Evolutionary conservation across 495 filamentous ascomycete species (phyloP), one percentile per base, ranked within the genome.

Genomic region (Neurospora sp.): DNA sequence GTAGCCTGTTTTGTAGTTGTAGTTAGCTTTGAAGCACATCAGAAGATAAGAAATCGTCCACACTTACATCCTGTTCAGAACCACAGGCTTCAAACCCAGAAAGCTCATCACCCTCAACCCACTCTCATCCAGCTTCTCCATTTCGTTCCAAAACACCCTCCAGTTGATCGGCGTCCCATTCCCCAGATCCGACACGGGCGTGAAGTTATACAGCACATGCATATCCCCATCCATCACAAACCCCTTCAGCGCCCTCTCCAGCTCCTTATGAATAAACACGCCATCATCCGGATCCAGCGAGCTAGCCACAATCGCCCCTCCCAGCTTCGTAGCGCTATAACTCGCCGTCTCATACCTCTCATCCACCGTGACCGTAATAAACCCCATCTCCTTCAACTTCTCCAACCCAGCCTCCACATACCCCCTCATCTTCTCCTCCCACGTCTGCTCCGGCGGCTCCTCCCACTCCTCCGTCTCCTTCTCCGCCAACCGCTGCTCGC

Each of bases 181-280:
- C 12, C 80, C 82, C 42, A 88, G 82, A 46, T 85, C 83, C n/a
- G 87, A 84, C 12, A 94, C 85, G 1, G 93, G 93, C 0, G 93
- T 94, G 74, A 95, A 94, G 74, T 89, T 90, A 79, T 95, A 96
- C 70, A 94, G 87, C 44, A 94, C 86, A 77, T 96, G 93, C 90
- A 96, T 91, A 69, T 96, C 93, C 20, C 91, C 91, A 77, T 94
- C 92, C 87, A 96, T 89, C 20, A 94, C 93, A 73, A 96, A 96
- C 7, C 90, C 91, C 69, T 88, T 84, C 4, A 95, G 79, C 1
- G 93, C 91, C 74, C 86, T 85, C 73, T 85, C 85, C 72, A 95
- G 83, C 76, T 95, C 93, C 69, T 87, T 84, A 75, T 94, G 84
- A 9, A 95, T 84, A 76, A 93, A 95, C 1, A 93, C 79, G 3